Conservation (phyloP, 148 eudicot genomes). For the Linanthus parryae region DNA sequence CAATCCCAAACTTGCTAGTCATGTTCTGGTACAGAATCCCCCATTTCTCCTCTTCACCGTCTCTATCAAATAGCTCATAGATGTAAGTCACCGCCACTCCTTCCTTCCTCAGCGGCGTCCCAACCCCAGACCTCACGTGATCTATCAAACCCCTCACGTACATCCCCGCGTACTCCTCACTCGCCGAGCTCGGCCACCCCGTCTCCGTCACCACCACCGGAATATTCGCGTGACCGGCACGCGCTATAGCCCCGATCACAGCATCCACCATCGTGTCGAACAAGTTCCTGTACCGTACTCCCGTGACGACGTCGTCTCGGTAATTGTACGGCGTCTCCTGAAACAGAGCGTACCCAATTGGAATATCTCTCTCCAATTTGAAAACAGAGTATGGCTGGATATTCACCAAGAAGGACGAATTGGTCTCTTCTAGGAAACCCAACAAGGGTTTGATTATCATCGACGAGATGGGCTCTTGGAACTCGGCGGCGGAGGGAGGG, state of each 20-base stretch:
- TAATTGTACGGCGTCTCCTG: conserved; percentile 44
- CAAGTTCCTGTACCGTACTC: conserved; percentile 71
- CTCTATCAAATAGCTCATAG: conserved; percentile 56
- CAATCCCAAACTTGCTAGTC: conserved; percentile 44
- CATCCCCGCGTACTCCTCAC: conserved; percentile 47
- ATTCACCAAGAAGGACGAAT: conserved; percentile 55
- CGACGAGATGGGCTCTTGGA: conserved; percentile 31
- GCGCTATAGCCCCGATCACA: conserved; percentile 52
- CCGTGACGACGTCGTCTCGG: conserved; percentile 69
- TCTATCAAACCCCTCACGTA: conserved; percentile 48
- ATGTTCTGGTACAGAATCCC: conserved; percentile 45
- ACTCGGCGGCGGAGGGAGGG: conserved; percentile 78
- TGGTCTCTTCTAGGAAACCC: conserved; percentile 47
- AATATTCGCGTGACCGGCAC: conserved; percentile 64
- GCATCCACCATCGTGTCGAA: conserved; percentile 81
- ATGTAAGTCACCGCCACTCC: conserved; percentile 52
- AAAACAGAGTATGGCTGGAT: conserved; percentile 55
- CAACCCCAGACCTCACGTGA: conserved; percentile 51
- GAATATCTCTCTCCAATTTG: conserved; percentile 32
- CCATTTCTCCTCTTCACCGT: conserved; percentile 15
- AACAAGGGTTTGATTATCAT: conserved; percentile 47
- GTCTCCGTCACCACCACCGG: conserved; percentile 70
- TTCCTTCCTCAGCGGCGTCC: conserved; percentile 79
- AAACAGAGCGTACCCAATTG: conserved; percentile 63
- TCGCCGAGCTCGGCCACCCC: conserved; percentile 71